Evolutionary conservation across 2,329 filamentous ascomycete genomes (phyloP), one percentile per base, ranked within the genome.

Genomic region (Colletotrichum kahawae): DNA sequence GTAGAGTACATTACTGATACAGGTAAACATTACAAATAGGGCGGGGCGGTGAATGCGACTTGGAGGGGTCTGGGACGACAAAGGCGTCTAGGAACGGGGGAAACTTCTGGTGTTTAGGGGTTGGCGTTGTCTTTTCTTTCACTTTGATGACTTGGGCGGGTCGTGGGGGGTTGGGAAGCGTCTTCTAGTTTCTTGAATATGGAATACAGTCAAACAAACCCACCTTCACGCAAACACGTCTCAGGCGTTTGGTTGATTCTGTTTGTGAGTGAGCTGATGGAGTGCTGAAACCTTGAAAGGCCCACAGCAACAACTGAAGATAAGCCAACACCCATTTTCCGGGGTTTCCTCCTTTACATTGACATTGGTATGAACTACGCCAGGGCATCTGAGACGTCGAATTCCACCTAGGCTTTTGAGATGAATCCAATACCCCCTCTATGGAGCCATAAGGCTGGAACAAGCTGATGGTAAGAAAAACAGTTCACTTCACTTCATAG

Each of bases 1-100:
- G 56, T 65, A 62, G 36, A 51, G n/a, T 43, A 27, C 36, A 48
- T 60, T 70, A 14, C 51, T n/a, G 29, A 31, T 67, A 31, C 60
- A 71, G 34, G 36, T 67, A 59, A 67, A 77, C 21, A 54, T 77
- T 77, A 77, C 43, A 77, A 78, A 76, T 73, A 71, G 51, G 66
- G 74, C 67, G 75, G 68, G 57, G 71, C 43, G 67, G 16, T 60
- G 57, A 33, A 33, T 33, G 57, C 29, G 57, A 33, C 57, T 33
- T 60, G 29, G n/a, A 60, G 31, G 18, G 16, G 57, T 3, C 13
- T 60, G 9, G 31, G n/a, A 60, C 12, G 18, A 33, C n/a, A 63
- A 27, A 33, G 64, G 64, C 64, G 64, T 57, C 34, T 54, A 27
- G 64, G 48, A 34, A 36, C 29, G 18, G 27, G 16, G 62, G 63